Evolutionary conservation across 2,329 filamentous ascomycete species (phyloP), one percentile per base, ranked within the genome.

Genomic region (Endoconidiophora laricicola): DNA sequence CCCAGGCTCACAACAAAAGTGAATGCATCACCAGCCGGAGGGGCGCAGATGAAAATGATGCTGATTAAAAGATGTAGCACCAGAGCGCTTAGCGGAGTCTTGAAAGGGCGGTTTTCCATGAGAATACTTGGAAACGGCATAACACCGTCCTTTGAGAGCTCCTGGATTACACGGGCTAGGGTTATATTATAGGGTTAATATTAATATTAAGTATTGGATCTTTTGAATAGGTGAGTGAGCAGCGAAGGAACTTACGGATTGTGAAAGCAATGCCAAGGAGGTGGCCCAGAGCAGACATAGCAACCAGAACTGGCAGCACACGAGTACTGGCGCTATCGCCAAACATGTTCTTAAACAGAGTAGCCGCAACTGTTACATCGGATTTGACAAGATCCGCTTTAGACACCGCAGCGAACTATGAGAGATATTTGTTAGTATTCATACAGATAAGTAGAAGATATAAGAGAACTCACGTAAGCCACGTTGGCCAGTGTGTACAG

Each of bases 101-200:
- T 76, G 55, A 79, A 81, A 0, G 81, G 81, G 61, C 72, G 75
- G 58, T 78, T 80, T 2, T 77, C 81, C 0, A 80, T 80, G 74
- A 77, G 83, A 59, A 85, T 73, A 2, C 69, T 68, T 54, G 74
- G 77, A 50, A 72, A 81, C 0, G 81, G 81, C 14, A 85, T 58
- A 4, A 84, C 65, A 0, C 79, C 79, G 57, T 86, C 81, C 57
- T 81, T 81, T 0, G 75, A 81, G 41, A 85, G 66, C 60, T 84
- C 80, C 55, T 79, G 76, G 56, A 76, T 79, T 5, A 79, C 56
- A 1, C 76, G 68, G 0, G 75, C 64, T 48, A 79, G 73, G 0
- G 74, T 29, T 29, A 9, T 69, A 26, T 3, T 7, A 29, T 12
- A 42, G 22, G 18, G 36, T 23, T 41, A 41, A 16, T 20, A 5